Base-by-base conservation (phyloP, 192 early-diverging fungal genomes). In the Coemansia sp. region DNA sequence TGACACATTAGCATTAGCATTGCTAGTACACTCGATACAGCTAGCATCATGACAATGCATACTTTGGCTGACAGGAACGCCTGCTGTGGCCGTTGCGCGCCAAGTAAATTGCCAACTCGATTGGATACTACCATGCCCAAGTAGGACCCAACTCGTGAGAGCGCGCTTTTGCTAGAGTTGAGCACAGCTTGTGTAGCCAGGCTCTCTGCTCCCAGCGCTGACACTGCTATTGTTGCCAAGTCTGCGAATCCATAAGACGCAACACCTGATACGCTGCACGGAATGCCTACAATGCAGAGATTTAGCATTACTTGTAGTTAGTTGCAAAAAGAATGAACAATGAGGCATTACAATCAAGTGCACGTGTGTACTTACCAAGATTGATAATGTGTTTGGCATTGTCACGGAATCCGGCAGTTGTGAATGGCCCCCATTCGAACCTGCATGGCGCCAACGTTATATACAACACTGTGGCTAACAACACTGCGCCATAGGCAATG, bases 121-220 rank as follows among this genome's bases (percentile, higher is more conserved):
- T 92, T 94, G 10, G 93, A 90, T 0, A 90, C 88, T 0, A 91
- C 95, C 65, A 98, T 89, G 31, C 91, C 84, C 15, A 97, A 78
- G 31, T 85, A 85, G 0, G 82, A 85, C 3, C 94, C 94, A 13
- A 94, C 86, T 11, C 90, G 90, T 67, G 92, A 94, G 6, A 91
- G 73, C 49, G 92, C 71, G 57, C 87, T 84, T 5, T 89, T 86
- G 27, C 91, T 91, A 22, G 91, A 94, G 46, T 97, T 86, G 40
- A 94, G 79, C 34, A 94, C 81, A 6, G 90, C 90, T 69, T 99
- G 97, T 24, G 93, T 90, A 15, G 96, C 96, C 43, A 99, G 80
- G 33, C 84, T 80, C 18, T 85, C 68, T 5, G 89, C 88, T 16
- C 96, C 94, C 3, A 99, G 79, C 61, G 90, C 86, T 16, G 94